These are phyloP conservation scores for Taxillus chinensis DNA, from an alignment of 164 flowering plant genomes.

Conservation along the genomic window DNA sequence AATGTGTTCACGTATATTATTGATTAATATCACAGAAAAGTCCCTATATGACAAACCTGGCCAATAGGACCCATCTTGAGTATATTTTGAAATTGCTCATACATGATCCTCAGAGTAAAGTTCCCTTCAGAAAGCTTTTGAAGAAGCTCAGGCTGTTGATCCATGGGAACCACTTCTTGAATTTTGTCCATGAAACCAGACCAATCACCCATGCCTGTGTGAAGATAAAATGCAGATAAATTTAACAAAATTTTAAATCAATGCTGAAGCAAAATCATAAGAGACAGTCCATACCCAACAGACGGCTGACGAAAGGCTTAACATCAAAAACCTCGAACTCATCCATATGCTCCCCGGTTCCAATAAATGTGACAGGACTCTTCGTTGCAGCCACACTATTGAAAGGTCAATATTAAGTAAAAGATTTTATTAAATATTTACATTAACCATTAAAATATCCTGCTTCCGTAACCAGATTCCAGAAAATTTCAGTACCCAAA, in stretches of 20 bases:
- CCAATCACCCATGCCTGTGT: slow-evolving; percentile 95
- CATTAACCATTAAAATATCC: neutral
- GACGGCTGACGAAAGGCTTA: slow-evolving; percentile 95
- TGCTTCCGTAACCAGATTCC: no score
- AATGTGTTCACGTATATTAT: no score
- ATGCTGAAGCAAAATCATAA: neutral
- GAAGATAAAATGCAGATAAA: slow-evolving; percentile 6
- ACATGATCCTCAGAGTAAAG: slow-evolving; percentile 88
- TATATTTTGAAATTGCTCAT: slow-evolving; percentile 89
- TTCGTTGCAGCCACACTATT: slow-evolving; percentile 95
- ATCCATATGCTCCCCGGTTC: slow-evolving; percentile 99
- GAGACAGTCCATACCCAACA: slow-evolving; percentile 44
- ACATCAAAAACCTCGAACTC: slow-evolving; percentile 99
- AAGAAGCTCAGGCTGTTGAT: slow-evolving; percentile 94
- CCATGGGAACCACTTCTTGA: slow-evolving; percentile 98
- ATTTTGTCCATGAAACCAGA: slow-evolving; percentile 99
- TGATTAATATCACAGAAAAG: no score
- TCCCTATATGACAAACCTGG: slow-evolving; percentile 42
- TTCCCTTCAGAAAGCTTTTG: slow-evolving; percentile 93
- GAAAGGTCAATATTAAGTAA: slow-evolving; percentile 4
- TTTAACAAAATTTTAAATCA: neutral
- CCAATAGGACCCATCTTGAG: slow-evolving; percentile 98
- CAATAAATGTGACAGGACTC: slow-evolving; percentile 92
- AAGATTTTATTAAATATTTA: neutral
- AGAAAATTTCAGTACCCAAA: no score